Conservation (phyloP, 805 yeast genomes). For the Candida taoyuanica region DNA sequence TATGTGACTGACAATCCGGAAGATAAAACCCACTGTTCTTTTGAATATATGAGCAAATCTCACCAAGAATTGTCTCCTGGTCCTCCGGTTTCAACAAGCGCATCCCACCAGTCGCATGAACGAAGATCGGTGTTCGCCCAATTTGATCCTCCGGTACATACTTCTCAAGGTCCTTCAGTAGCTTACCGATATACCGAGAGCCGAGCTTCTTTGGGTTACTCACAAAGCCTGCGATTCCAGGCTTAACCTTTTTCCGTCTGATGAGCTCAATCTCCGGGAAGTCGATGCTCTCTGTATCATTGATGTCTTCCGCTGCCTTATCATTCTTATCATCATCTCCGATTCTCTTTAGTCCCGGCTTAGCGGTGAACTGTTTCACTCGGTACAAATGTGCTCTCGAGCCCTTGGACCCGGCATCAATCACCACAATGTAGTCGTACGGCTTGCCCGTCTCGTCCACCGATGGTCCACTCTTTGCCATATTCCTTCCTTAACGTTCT, state of each 20-base stretch:
- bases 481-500: no score
- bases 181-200: constrained; percentile 42
- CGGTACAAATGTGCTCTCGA: constrained; percentile 56
- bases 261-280: constrained; percentile 16
- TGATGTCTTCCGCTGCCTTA: neutral
- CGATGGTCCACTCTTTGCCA: constrained; percentile 15
- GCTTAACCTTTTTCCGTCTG: constrained; percentile 33
- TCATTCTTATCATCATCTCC: constrained; percentile 5
- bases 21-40: constrained; percentile 45
- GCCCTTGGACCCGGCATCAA: constrained; percentile 66
- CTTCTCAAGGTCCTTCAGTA: constrained; percentile 44
- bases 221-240: constrained; percentile 53
- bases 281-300: constrained; percentile 5
- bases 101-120: constrained; percentile 72
- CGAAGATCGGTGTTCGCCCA: constrained; percentile 57
- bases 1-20: constrained; percentile 58
- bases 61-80: constrained; percentile 40
- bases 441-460: constrained; percentile 42
- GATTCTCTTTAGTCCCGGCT: neutral
- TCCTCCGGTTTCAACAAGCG: constrained; percentile 49
- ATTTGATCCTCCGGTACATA: constrained; percentile 60
- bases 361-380: constrained; percentile 10
- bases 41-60: constrained; percentile 46
- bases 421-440: constrained; percentile 53
- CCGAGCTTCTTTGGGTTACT: constrained; percentile 47